Evolutionary conservation across 768 basidiomycete genomes (phyloP), one percentile per base, ranked within the genome.

Genomic region (Suillus weaverae): DNA sequence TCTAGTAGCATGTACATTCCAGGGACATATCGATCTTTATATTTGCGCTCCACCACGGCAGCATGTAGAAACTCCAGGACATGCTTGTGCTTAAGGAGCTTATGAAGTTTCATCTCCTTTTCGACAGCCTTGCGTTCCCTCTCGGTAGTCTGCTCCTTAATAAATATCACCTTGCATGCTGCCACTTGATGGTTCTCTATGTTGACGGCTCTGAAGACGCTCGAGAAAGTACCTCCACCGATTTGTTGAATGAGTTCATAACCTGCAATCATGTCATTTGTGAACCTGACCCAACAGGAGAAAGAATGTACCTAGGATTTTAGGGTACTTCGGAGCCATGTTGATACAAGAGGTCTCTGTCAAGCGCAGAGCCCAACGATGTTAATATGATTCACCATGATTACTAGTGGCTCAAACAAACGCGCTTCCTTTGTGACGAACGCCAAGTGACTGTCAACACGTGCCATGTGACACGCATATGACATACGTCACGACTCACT

Each of bases 1-100:
- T 99, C 97, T 71, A 99, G 78, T 22, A 98, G 79, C 84, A 99
- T 94, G 73, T 98, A 99, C 26, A 95, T 84, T 0, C 92, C 97
- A 0, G 94, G 91, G 0, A 89, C 77, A 71, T 89, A 95, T 43
- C 80, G 69, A 59, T 81, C 73, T 41, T 78, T 78, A 48, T 86
- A 84, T 66, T 87, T 85, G 20, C 78, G 73, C 67, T 95, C 94
- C 0, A 95, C 89, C 3, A 92, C 79, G 36, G 89, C 85, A 0
- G 89, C 91, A 59, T 89, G 88, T 64, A 95, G 72, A 70, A 99
- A 94, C 71, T 94, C 88, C 43, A 99, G 85, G 10, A 99, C 85
- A 67, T 96, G 87, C 1, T 71, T 63, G 67, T 97, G 90, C 69
- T 92, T 92, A 62, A 98, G 79, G 1, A 86, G 86, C 8, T 87